Evolutionary conservation across 306 rosid genomes (phyloP).

Genomic region (Quercus cerris): DNA sequence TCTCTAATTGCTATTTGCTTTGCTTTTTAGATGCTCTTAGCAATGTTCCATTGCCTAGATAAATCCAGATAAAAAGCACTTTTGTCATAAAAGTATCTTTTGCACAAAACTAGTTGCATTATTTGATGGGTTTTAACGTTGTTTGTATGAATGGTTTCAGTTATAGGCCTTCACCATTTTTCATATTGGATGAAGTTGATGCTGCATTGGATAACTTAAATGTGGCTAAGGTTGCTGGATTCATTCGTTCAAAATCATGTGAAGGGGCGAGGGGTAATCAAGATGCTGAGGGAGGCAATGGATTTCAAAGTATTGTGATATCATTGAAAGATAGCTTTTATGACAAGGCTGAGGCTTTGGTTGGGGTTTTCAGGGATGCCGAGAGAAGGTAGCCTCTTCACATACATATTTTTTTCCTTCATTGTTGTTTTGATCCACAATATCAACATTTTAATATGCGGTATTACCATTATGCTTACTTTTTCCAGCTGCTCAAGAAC

Average conservation of each 20-base stretch:
- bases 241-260: constrained; percentile 89
- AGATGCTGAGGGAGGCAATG: constrained; percentile 68
- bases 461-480: background rate
- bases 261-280: constrained; percentile 74
- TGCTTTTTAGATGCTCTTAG: background rate
- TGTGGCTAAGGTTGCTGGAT: constrained; percentile 96
- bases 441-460: background rate
- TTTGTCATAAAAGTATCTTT: background rate
- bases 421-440: constrained; percentile 3
- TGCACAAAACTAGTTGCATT: background rate
- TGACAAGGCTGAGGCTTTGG: constrained; percentile 89
- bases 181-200: constrained; percentile 98
- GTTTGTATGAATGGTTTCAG: constrained; percentile 41
- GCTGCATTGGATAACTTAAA: constrained; percentile 98
- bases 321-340: constrained; percentile 89
- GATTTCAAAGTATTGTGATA: constrained; percentile 96
- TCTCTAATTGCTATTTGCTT: background rate
- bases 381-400: constrained; percentile 62
- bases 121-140: background rate
- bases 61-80: background rate
- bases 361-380: constrained; percentile 83
- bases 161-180: constrained; percentile 95
- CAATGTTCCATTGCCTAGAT: background rate
- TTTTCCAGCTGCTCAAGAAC: constrained; percentile 88
- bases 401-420: background rate